A percentile compares a stretch with the other conserved stretches of the same genome.
Conservation (phyloP, 352 stramenopile genomes). For the Phytopythium delawarense region DNA sequence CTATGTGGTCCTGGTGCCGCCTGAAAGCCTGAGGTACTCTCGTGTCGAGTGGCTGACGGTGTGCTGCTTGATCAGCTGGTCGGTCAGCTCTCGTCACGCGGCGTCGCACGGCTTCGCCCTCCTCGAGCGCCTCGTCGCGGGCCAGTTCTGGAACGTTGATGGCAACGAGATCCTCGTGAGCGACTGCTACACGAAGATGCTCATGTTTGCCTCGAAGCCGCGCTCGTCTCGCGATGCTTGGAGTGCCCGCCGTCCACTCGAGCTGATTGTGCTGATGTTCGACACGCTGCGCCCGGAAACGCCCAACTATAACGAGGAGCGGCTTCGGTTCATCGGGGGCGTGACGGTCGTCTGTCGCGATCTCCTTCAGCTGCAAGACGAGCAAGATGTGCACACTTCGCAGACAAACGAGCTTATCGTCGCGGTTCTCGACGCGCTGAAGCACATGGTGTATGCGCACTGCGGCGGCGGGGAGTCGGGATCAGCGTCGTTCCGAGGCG, state of each 20-base stretch:
- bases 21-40: conserved; percentile 29
- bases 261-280: conserved; percentile 57
- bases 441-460: conserved; percentile 45
- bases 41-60: conserved; percentile 59
- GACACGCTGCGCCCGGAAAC: conserved; percentile 29
- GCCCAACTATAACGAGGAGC: conserved; percentile 33
- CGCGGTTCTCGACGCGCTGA: conserved; percentile 37
- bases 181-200: conserved; percentile 59
- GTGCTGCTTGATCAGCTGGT: conserved; percentile 59
- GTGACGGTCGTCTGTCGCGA: conserved; percentile 50
- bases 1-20: conserved; percentile 27
- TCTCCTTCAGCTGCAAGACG: conserved; percentile 28
- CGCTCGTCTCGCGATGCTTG: conserved; percentile 25
- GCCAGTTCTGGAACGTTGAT: conserved; percentile 47
- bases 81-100: conserved; percentile 33
- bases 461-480: conserved; percentile 17
- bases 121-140: conserved; percentile 52
- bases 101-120: conserved; percentile 53
- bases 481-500: conserved; percentile 25
- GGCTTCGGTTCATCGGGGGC: conserved; percentile 51
- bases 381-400: conserved; percentile 14
- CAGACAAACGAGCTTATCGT: conserved; percentile 38
- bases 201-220: conserved; percentile 53
- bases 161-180: conserved; percentile 51
- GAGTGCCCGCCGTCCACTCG: conserved; percentile 27